Conservation (phyloP, 139 green algal species). For the Tetradesmus lagerheimii region DNA sequence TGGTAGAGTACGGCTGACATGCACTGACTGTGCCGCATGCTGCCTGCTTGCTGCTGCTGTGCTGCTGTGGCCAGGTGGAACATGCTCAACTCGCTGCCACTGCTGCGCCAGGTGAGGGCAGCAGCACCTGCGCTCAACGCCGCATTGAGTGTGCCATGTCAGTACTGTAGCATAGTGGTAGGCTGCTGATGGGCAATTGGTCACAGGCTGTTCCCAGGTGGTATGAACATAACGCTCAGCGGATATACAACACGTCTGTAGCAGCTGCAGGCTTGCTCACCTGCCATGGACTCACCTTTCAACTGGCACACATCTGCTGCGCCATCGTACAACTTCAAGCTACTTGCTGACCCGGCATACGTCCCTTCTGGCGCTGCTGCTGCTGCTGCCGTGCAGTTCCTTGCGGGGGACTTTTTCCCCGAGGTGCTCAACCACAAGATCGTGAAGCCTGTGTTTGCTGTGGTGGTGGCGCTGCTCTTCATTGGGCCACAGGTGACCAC, state of each 20-base stretch:
- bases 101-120: conserved; percentile 35
- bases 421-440: conserved; percentile 80
- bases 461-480: conserved; percentile 68
- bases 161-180: not conserved
- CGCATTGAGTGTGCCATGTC: not conserved
- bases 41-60: not conserved
- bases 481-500: conserved; percentile 66
- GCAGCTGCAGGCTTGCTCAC: not conserved
- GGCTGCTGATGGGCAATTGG: not conserved
- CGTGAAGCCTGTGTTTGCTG: conserved; percentile 58
- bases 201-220: too few relatives aligned
- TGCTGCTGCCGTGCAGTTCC: conserved; percentile 42
- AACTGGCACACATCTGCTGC: too few relatives aligned
- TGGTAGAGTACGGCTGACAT: not conserved
- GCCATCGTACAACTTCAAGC: too few relatives aligned
- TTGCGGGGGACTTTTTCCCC: conserved; percentile 72
- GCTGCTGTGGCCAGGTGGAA: conserved; percentile 31
- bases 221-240: too few relatives aligned
- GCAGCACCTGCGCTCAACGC: not conserved
- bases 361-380: not conserved
- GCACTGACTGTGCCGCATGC: not conserved
- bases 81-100: conserved; percentile 42
- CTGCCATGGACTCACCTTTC: not conserved
- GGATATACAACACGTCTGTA: not conserved
- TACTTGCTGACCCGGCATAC: not conserved